Conservation (phyloP, 2,329 filamentous ascomycete genomes). For the Neofusicoccum kwambonambiense region DNA sequence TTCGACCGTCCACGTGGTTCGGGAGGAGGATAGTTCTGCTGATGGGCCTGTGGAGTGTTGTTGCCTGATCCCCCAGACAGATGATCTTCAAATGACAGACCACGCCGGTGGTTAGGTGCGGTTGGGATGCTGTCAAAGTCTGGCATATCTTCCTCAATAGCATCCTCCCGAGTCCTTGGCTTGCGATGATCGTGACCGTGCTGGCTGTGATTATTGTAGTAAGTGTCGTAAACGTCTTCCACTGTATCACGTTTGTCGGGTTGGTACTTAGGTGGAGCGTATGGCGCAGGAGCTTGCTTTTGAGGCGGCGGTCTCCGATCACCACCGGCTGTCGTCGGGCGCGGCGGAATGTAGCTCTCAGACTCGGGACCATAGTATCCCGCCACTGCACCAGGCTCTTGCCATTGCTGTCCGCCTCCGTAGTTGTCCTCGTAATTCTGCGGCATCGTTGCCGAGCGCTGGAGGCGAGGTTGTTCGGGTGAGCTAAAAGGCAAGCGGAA, state of each 20-base stretch:
- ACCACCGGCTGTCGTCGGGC: constrained; percentile 38
- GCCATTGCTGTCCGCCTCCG: constrained; percentile 28
- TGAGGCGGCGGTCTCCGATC: neutral
- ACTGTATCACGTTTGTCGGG: constrained; percentile 41
- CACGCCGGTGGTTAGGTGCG: constrained; percentile 22
- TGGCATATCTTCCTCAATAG: constrained; percentile 59
- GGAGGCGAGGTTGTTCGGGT: constrained; percentile 19
- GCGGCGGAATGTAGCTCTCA: constrained; percentile 34
- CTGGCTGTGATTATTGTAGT: constrained; percentile 37
- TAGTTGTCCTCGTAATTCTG: constrained; percentile 28
- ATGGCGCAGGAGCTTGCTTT: neutral
- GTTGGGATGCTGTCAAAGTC: constrained; percentile 53
- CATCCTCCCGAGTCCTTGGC: constrained; percentile 35
- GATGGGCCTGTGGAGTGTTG: constrained; percentile 18
- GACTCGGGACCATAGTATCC: constrained; percentile 39
- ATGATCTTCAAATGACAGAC: constrained; percentile 24
- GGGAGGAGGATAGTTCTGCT: constrained; percentile 5
- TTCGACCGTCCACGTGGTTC: constrained; percentile 7
- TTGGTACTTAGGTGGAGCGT: constrained; percentile 20
- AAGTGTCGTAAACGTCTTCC: constrained; percentile 48
- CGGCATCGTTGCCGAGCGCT: constrained; percentile 40
- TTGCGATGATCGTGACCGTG: constrained; percentile 17
- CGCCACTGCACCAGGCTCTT: constrained; percentile 32
- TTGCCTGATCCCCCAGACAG: constrained; percentile 16
- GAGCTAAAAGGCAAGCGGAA: constrained; percentile 17